Evolutionary conservation across 164 flowering plant species (phyloP).

Genomic region (Echeveria elegans): DNA sequence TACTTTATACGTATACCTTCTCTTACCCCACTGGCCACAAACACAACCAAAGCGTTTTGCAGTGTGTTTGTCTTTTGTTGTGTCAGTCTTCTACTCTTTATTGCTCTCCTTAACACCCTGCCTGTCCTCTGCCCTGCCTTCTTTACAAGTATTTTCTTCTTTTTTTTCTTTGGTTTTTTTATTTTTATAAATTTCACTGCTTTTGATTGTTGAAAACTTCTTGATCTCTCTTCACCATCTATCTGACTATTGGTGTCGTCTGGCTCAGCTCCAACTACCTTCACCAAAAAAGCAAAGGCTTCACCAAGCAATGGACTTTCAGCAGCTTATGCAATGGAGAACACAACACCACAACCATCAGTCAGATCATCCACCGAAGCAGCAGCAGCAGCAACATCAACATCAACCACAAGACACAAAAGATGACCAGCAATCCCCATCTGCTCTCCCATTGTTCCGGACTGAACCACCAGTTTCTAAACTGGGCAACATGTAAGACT

Average conservation of each 20-base stretch:
- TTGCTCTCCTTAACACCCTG: slow-evolving; percentile 15
- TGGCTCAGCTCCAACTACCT: not conserved
- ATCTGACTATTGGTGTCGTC: slow-evolving; percentile 5
- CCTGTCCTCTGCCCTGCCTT: no score
- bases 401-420: slow-evolving; percentile 1
- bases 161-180: no score
- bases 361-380: slow-evolving; percentile 49
- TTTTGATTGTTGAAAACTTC: no score
- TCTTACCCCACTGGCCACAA: not conserved
- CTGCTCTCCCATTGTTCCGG: slow-evolving; percentile 66
- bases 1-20: slow-evolving; percentile 13
- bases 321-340: slow-evolving; percentile 73
- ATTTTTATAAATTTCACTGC: not conserved
- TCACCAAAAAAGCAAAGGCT: slow-evolving; percentile 6
- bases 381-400: no score
- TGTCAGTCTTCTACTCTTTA: slow-evolving; percentile 27
- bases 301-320: slow-evolving; percentile 58
- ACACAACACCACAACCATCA: slow-evolving; percentile 34
- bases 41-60: slow-evolving; percentile 33
- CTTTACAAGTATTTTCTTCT: no score
- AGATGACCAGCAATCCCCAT: slow-evolving; percentile 14
- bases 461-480: slow-evolving; percentile 38
- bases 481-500: slow-evolving; percentile 35
- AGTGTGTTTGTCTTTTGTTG: slow-evolving; percentile 16
- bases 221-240: not conserved